A percentile compares a stretch with the other conserved stretches of the same genome.
Evolutionary conservation across 2,329 filamentous ascomycete species (phyloP).

Genomic region (Cadophora sp.): DNA sequence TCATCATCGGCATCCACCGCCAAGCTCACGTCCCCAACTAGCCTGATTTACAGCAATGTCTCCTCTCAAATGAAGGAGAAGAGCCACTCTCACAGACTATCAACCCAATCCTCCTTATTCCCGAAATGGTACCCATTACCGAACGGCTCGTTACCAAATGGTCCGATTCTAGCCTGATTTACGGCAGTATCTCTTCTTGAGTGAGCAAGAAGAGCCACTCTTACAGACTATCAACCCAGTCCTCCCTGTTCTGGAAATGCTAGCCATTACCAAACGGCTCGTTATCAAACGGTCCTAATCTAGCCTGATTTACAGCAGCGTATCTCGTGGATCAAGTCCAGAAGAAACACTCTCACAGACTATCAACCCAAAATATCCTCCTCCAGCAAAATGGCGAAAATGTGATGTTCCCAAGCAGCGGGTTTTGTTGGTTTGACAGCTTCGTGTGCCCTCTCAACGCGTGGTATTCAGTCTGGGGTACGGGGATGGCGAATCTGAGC

Average conservation of each 20-base stretch:
- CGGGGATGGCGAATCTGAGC: slow-evolving; percentile 4
- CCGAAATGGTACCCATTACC: not conserved
- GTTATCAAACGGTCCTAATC: no score
- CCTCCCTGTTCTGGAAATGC: not conserved
- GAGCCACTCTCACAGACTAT: not conserved
- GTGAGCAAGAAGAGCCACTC: not conserved
- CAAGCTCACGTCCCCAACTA: not conserved
- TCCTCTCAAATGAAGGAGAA: not conserved
- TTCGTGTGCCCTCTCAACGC: slow-evolving; percentile 19
- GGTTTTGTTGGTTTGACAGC: slow-evolving; percentile 18
- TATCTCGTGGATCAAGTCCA: not conserved
- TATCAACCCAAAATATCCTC: slow-evolving; percentile 11
- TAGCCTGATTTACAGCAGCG: not conserved
- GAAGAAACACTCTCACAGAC: not conserved
- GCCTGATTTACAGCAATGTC: not conserved
- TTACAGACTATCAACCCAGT: not conserved
- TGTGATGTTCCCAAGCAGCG: slow-evolving; percentile 29
- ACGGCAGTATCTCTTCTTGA: not conserved
- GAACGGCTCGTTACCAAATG: no score
- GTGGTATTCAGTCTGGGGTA: slow-evolving; percentile 11
- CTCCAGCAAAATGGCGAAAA: slow-evolving; percentile 26
- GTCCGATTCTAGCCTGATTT: not conserved
- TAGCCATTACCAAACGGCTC: not conserved
- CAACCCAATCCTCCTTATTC: slow-evolving; percentile 9
- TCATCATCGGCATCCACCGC: not conserved